Evolutionary conservation across 805 yeast species (phyloP).

Genomic region (Lipomyces starkeyi): DNA sequence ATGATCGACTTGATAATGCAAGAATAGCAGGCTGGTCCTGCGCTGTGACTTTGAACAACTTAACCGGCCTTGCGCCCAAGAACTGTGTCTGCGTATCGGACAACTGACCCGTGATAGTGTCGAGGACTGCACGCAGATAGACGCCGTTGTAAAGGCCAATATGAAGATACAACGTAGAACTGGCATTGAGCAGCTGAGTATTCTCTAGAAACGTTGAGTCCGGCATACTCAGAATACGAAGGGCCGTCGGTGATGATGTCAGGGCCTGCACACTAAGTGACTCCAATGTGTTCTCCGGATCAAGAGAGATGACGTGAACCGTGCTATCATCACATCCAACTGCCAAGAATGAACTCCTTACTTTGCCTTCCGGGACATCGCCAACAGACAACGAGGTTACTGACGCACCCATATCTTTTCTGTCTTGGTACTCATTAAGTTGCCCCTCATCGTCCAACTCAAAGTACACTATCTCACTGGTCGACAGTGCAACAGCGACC

Average conservation of each 20-base stretch:
- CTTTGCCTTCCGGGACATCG: slow-evolving; percentile 55
- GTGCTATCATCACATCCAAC: slow-evolving; percentile 76
- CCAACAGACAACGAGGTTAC: slow-evolving; percentile 56
- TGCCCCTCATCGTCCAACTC: slow-evolving; percentile 66
- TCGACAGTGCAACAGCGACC: slow-evolving; percentile 71
- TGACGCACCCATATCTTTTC: slow-evolving; percentile 58
- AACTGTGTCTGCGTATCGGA: slow-evolving; percentile 71
- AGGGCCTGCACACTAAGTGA: slow-evolving; percentile 68
- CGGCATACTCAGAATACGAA: slow-evolving; percentile 48
- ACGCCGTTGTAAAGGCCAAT: slow-evolving; percentile 87
- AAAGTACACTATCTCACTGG: slow-evolving; percentile 78
- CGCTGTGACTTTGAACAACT: slow-evolving; percentile 51
- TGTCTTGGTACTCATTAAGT: slow-evolving; percentile 71
- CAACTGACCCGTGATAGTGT: slow-evolving; percentile 63
- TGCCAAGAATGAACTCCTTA: slow-evolving; percentile 63
- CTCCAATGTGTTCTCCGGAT: slow-evolving; percentile 64
- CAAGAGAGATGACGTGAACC: slow-evolving; percentile 68
- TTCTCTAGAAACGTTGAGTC: slow-evolving; percentile 32
- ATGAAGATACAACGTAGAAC: slow-evolving; percentile 55
- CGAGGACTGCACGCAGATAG: slow-evolving; percentile 67
- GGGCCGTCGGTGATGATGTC: slow-evolving; percentile 55
- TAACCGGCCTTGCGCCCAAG: slow-evolving; percentile 71
- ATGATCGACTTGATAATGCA: slow-evolving; percentile 61
- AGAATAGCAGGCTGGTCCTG: slow-evolving; percentile 49
- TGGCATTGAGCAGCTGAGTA: slow-evolving; percentile 27